A percentile compares a stretch with the other conserved stretches of the same genome.
These are phyloP conservation scores for Funneliformis caledonium DNA, from an alignment of 371 early-diverging fungal genomes.

Conservation along the genomic window DNA sequence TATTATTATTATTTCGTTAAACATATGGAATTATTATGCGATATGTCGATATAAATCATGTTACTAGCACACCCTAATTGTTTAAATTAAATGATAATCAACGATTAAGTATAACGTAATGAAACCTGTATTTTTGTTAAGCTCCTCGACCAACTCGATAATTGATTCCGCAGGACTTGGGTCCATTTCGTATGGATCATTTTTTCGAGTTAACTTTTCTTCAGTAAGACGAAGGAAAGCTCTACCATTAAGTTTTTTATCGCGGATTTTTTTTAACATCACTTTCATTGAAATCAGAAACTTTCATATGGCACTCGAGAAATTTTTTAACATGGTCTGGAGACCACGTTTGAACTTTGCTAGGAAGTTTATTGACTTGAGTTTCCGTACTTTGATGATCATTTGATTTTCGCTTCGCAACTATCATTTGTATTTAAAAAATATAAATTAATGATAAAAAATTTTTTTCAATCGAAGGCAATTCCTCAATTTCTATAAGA, in stretches of 20 bases:
- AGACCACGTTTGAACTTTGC: neutral
- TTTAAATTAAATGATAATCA: too few species aligned
- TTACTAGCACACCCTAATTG: too few species aligned
- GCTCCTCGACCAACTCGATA: neutral
- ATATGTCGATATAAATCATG: too few species aligned
- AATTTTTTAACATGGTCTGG: slow-evolving; percentile 18
- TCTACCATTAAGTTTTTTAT: slow-evolving; percentile 6
- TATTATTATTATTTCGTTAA: too few species aligned
- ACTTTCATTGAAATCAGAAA: slow-evolving; percentile 6
- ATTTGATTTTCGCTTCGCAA: too few species aligned
- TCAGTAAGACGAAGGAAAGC: slow-evolving; percentile 8
- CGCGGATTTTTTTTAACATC: neutral
- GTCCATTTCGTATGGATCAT: neutral
- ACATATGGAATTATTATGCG: too few species aligned
- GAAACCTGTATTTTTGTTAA: neutral
- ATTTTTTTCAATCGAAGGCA: too few species aligned
- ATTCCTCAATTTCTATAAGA: too few species aligned
- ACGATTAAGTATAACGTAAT: too few species aligned
- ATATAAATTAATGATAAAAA: too few species aligned
- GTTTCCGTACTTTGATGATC: too few species aligned
- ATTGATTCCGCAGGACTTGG: neutral
- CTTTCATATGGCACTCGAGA: neutral
- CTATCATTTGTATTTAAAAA: too few species aligned
- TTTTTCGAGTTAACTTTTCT: slow-evolving; percentile 8
- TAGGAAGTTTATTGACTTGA: neutral